Conservation (phyloP, 768 basidiomycete species). For the Imleria badia region DNA sequence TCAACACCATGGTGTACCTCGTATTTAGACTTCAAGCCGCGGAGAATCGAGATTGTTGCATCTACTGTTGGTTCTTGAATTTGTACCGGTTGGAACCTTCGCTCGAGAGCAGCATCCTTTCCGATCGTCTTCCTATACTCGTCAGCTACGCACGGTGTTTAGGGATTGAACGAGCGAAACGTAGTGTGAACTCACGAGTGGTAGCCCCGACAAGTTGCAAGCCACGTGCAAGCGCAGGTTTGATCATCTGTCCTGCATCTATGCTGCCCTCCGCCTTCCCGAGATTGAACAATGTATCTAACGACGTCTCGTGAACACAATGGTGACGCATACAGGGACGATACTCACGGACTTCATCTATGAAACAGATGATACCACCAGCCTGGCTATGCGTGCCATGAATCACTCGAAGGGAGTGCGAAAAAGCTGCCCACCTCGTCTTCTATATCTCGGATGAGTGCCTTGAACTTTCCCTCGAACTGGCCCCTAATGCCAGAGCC, state of each 20-base stretch:
- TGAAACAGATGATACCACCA: constrained; percentile 86
- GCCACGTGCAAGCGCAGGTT: constrained; percentile 85
- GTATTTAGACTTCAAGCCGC: constrained; percentile 80
- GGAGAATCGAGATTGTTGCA: constrained; percentile 81
- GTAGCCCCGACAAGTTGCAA: constrained; percentile 90
- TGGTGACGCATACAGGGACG: neutral
- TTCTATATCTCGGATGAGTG: constrained; percentile 85
- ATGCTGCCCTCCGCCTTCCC: constrained; percentile 92
- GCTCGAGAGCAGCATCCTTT: constrained; percentile 88
- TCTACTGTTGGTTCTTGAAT: constrained; percentile 90
- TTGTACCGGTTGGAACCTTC: constrained; percentile 86
- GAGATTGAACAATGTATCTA: constrained; percentile 80
- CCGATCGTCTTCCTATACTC: constrained; percentile 91
- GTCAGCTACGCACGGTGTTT: constrained; percentile 44
- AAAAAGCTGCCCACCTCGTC: constrained; percentile 54
- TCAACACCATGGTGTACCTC: constrained; percentile 94
- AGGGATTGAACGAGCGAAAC: neutral
- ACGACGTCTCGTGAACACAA: neutral
- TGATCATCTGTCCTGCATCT: constrained; percentile 93
- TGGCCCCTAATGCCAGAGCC: constrained; percentile 91
- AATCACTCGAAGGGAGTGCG: constrained; percentile 25
- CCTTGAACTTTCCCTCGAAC: constrained; percentile 94
- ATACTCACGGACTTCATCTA: constrained; percentile 87
- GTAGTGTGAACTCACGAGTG: constrained; percentile 55
- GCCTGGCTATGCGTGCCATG: constrained; percentile 38